Percentiles rank a stretch among this genome's conserved stretches.
phyloP scores from a whole-genome alignment of 2,329 filamentous ascomycete genomes.

The Didymella lethalis region DNA sequence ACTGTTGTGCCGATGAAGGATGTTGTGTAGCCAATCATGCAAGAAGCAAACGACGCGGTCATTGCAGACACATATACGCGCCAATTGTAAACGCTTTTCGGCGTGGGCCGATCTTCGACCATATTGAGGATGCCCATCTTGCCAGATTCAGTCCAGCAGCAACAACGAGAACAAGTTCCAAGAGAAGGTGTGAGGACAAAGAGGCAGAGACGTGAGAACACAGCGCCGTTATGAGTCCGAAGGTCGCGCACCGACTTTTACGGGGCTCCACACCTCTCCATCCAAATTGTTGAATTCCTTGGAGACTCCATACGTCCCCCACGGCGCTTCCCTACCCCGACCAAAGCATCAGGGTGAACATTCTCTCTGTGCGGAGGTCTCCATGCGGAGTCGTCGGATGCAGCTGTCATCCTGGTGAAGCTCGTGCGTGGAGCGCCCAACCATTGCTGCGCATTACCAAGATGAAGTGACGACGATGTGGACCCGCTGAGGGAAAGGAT shows the following conservation, averaged over 20 bases:
- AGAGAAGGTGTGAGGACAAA: neutral
- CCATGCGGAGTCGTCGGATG: constrained; percentile 14
- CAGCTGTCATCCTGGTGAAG: constrained; percentile 12
- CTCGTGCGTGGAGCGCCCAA: constrained; percentile 17
- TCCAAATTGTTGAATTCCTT: constrained; percentile 15
- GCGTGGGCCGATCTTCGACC: constrained; percentile 59
- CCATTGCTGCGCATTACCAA: constrained; percentile 7
- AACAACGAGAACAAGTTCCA: neutral
- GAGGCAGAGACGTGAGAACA: neutral
- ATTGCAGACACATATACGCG: constrained; percentile 63
- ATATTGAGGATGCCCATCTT: constrained; percentile 48
- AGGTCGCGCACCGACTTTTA: constrained; percentile 13
- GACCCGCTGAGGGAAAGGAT: constrained; percentile 12
- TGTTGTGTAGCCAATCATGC: constrained; percentile 71
- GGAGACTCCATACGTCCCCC: constrained; percentile 22
- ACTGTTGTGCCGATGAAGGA: constrained; percentile 81
- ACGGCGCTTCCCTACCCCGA: constrained; percentile 7
- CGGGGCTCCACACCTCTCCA: constrained; percentile 22
- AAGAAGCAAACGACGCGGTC: constrained; percentile 64
- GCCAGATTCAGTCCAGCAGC: constrained; percentile 1
- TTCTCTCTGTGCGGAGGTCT: constrained; percentile 16
- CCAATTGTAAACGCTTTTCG: constrained; percentile 67
- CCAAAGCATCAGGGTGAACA: constrained; percentile 12
- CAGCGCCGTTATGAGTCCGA: constrained; percentile 16
- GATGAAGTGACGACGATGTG: constrained; percentile 18